Base-by-base conservation (phyloP, 2,329 filamentous ascomycete genomes). In the Penicillium italicum region DNA sequence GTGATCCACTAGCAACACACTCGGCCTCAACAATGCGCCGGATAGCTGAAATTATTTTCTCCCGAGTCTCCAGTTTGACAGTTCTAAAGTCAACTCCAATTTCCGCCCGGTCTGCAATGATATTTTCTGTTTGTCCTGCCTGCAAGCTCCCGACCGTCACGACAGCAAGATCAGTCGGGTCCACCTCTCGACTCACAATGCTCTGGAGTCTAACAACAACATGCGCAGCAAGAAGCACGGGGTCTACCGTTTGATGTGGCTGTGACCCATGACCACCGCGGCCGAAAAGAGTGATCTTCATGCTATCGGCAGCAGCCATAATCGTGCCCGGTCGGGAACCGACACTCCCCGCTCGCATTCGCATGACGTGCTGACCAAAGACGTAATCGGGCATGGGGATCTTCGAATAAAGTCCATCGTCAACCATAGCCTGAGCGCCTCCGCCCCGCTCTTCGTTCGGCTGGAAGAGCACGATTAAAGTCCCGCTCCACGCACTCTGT, bases 401-500 rank as follows among this genome's bases (percentile, higher is more conserved):
- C 69, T 76, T 61, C 60, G 67, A 67, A 76, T 72, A 85, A 41
- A 85, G 71, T 0, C 83, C 82, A 62, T 83, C 82, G 40, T 82
- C 79, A 3, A 87, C 75, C 84, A 86, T 87, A 24, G 83, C 73
- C 69, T 80, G 79, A 0, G 87, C 87, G 0, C 87, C 87, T 0
- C 75, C 78, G 0, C 80, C 84, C 1, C 80, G 76, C 68, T 90
- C 87, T 66, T 89, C 87, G 1, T 82, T 81, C 0, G 87, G 86
- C 63, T 90, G 87, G 67, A 89, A 90, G 3, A 84, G 69, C 7
- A 86, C 68, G 5, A 90, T 72, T 20, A 89, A 62, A 0, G 84
- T 89, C 0, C 87, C 87, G 10, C 68, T 74, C 86, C 87, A 90
- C 0, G 59, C 31, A 0, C 76, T 62, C n/a, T 69, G 74, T 0